Percentiles rank a stretch among this genome's conserved stretches.
Conservation (phyloP, 2,329 filamentous ascomycete species). For the Colletotrichum graminicola region DNA sequence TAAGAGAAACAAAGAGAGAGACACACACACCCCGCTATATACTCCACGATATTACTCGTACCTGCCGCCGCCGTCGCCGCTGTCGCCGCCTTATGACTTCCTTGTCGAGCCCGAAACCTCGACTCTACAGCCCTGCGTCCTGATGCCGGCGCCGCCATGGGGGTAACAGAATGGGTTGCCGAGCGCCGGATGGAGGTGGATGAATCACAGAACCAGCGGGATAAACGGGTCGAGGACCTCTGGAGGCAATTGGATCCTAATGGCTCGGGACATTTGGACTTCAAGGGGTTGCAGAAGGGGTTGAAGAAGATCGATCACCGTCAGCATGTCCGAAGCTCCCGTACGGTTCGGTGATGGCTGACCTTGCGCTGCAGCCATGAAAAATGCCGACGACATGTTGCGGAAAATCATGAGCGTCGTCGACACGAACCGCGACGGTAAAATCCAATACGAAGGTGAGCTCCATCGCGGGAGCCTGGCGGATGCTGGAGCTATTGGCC, state of each 20-base stretch:
- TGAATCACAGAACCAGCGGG: slow-evolving; percentile 82
- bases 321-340: slow-evolving; percentile 55
- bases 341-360: slow-evolving; percentile 17
- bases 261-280: slow-evolving; percentile 82
- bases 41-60: slow-evolving; percentile 5
- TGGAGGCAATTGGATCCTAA: slow-evolving; percentile 87
- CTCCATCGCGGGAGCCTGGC: slow-evolving; percentile 27
- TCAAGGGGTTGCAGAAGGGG: slow-evolving; percentile 86
- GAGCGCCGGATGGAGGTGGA: slow-evolving; percentile 74
- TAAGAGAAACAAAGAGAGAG: slow-evolving; percentile 5
- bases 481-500: slow-evolving; percentile 32
- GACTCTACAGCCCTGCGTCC: slow-evolving; percentile 42
- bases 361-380: slow-evolving; percentile 67
- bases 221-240: slow-evolving; percentile 84
- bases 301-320: slow-evolving; percentile 92
- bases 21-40: neutral
- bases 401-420: slow-evolving; percentile 84
- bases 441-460: slow-evolving; percentile 90
- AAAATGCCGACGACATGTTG: slow-evolving; percentile 91
- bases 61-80: neutral
- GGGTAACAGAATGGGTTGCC: slow-evolving; percentile 63
- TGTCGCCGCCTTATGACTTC: slow-evolving; percentile 41
- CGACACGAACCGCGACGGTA: slow-evolving; percentile 88
- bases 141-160: slow-evolving; percentile 52
- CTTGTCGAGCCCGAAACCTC: slow-evolving; percentile 49